Conservation (phyloP, 2,329 filamentous ascomycete species). For the Trichoderma sp. region DNA sequence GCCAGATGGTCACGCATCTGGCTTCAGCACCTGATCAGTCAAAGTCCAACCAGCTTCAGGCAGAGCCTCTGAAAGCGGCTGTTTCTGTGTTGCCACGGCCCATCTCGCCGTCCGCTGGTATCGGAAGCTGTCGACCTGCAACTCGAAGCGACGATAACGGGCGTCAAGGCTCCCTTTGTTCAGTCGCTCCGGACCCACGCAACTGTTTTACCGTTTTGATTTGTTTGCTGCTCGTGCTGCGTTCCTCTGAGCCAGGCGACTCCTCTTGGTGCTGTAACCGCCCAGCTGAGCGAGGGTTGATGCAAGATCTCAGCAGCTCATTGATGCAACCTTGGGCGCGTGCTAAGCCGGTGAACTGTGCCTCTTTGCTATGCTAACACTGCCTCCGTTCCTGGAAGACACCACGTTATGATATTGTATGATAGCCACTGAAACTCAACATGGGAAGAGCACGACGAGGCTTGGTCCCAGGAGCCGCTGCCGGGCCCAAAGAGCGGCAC, state of each 20-base stretch:
- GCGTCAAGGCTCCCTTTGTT: background rate
- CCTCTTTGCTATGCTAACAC: slow-evolving; percentile 5
- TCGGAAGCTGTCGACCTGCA: background rate
- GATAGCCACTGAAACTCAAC: slow-evolving; percentile 20
- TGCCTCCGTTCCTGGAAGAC: background rate
- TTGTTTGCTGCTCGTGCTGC: background rate
- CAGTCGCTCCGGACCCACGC: slow-evolving; percentile 13
- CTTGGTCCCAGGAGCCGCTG: slow-evolving; percentile 31
- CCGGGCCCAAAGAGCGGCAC: slow-evolving; percentile 38
- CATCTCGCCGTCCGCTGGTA: slow-evolving; percentile 6
- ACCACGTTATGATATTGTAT: slow-evolving; percentile 3
- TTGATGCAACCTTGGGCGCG: slow-evolving; percentile 7
- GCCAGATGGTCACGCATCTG: slow-evolving; percentile 5
- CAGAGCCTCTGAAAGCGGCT: slow-evolving; percentile 8
- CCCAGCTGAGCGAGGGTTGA: slow-evolving; percentile 5
- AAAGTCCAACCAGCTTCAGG: slow-evolving; percentile 19
- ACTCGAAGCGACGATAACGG: background rate
- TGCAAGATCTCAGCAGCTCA: slow-evolving; percentile 6
- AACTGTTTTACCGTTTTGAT: background rate
- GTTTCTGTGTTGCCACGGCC: background rate
- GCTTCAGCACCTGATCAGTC: slow-evolving; percentile 22
- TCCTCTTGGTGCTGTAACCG: background rate
- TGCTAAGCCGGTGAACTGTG: slow-evolving; percentile 5
- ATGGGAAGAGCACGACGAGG: slow-evolving; percentile 41
- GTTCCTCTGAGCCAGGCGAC: background rate